Evolutionary conservation across 768 basidiomycete species (phyloP).

Genomic region (Tulasnella sp.): DNA sequence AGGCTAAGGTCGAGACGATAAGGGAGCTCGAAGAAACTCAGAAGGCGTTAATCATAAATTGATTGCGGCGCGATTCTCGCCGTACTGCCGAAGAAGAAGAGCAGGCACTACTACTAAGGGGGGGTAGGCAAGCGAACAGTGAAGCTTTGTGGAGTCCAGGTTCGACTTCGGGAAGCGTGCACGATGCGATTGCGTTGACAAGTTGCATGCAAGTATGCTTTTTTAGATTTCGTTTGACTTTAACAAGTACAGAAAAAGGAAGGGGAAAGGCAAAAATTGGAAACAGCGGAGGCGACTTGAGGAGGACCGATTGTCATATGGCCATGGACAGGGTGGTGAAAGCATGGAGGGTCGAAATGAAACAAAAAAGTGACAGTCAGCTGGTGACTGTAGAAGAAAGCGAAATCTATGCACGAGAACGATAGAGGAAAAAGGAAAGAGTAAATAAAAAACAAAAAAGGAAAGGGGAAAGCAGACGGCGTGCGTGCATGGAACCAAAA

Average conservation of each 20-base stretch:
- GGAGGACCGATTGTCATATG: background rate
- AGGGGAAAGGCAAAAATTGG: background rate
- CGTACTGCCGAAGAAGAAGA: constrained; percentile 1
- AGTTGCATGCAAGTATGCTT: constrained; percentile 1
- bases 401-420: background rate
- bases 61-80: background rate
- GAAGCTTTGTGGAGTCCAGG: background rate
- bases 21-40: constrained; percentile 2
- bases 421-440: background rate
- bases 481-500: background rate
- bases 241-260: background rate
- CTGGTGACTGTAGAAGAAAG: background rate
- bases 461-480: background rate
- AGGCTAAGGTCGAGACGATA: constrained; percentile 2
- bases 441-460: background rate
- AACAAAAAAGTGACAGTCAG: background rate
- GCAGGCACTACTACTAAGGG: background rate
- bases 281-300: background rate
- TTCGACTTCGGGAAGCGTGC: background rate
- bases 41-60: background rate
- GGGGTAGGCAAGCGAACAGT: background rate
- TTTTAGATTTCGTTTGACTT: background rate
- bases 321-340: background rate
- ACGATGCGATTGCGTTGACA: background rate
- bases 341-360: background rate